Evolutionary conservation across 1,284 basidiomycete species (phyloP).

Genomic region (Leccinum griseonigrum): DNA sequence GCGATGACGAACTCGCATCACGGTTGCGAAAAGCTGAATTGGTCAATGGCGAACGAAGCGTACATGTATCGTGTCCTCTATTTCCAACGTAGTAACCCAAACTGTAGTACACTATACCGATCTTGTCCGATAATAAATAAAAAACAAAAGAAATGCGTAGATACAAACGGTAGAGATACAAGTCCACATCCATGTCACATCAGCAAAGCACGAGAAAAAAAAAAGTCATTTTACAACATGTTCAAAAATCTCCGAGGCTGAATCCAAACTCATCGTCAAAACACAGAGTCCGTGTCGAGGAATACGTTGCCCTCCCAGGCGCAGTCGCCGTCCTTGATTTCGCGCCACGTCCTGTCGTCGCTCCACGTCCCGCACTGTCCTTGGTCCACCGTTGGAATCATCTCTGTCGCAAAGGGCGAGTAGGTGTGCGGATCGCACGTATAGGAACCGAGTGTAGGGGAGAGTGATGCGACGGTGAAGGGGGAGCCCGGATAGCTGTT

Average conservation of each 20-base stretch:
- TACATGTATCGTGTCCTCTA: background rate
- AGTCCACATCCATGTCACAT: background rate
- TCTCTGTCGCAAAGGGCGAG: background rate
- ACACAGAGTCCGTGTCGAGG: background rate
- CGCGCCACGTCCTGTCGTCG: background rate
- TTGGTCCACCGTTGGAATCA: background rate
- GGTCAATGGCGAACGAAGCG: too few relatives aligned
- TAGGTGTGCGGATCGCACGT: background rate
- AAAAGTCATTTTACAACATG: background rate
- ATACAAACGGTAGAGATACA: background rate
- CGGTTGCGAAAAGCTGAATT: too few relatives aligned
- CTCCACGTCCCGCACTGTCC: background rate
- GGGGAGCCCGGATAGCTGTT: constrained; percentile 6
- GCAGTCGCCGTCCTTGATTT: background rate
- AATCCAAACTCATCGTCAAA: background rate
- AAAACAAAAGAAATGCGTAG: background rate
- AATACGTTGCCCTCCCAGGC: background rate
- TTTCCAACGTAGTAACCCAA: background rate
- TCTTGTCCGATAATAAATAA: background rate
- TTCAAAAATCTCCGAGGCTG: background rate
- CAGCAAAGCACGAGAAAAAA: background rate
- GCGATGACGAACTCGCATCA: too few relatives aligned
- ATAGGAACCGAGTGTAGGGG: background rate
- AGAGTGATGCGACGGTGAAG: background rate
- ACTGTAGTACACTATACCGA: background rate